Evolutionary conservation across 2,329 filamentous ascomycete genomes (phyloP), one percentile per base, ranked within the genome.

Genomic region (Cladosporium sp.): DNA sequence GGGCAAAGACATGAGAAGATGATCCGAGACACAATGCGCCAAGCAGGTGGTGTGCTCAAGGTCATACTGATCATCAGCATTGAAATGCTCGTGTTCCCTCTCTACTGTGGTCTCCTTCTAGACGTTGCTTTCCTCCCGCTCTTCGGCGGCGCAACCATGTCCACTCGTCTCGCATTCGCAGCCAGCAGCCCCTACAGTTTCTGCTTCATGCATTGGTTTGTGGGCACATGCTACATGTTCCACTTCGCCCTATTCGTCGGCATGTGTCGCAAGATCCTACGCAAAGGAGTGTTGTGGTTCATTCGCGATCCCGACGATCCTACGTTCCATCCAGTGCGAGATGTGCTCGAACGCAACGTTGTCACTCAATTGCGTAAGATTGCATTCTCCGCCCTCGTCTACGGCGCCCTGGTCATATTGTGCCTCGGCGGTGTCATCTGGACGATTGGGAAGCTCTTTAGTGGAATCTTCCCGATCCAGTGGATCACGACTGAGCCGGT

Each of bases 221-320:
- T 97, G 65, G 95, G 95, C 58, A 99, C 95, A 3, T 96, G 93
- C 69, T 99, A 99, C 79, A 99, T 99, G 96, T 99, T 99, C 80
- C 95, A 99, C 77, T 99, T 99, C 76, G 95, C 95, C 5, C 85
- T 99, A 3, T 99, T 99, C 76, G 95, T 99, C 21, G 96, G 93
- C 65, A 98, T 99, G 93, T 99, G 95, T 79, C 89, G 95, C 68
- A 97, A 97, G 81, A 97, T 98, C 66, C 91, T 99, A 89, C 89
- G 95, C 69, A 92, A 88, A 71, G 95, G 95, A 61, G 95, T 99
- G 49, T 83, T 99, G 66, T 98, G 97, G 81, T 99, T 99, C 77
- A 99, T 99, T 72, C 88, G 95, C 68, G 96, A 99, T 77, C 95
- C 95, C 7, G 96, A 99, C 77, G 95, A 99, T 78, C 95, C 96